Base-by-base conservation (phyloP, 805 yeast species). In the Pichia sporocuriosa region DNA sequence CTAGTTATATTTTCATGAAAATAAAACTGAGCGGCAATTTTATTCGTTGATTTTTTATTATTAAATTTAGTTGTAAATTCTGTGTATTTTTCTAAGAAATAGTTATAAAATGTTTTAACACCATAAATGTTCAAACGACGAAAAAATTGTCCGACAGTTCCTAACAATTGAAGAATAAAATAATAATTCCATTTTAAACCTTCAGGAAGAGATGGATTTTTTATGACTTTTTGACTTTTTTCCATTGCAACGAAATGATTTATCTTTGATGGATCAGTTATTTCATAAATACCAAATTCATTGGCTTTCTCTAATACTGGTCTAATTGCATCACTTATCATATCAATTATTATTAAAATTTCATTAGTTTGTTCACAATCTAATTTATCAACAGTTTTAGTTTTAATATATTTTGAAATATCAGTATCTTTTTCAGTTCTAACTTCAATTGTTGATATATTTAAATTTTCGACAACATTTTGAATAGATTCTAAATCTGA, bases 401-500 rank as follows among this genome's bases (percentile, higher is more conserved):
- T 60, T 52, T 84, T 88, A 71, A 90, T 81, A 54, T 89, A 87
- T 54, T 73, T 79, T n/a, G 68, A 65, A 9, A 87, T 81, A 58
- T 94, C 97, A 15, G 77, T 68, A 49, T 93, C 81, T 28, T 75
- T 74, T 55, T 93, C 97, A 0, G 96, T 84, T 45, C 97, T 68
- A 17, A 89, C 77, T 57, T 90, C 97, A 32, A 88, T 79, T 41
- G 71, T 71, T 0, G 96, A 81, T 1, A 93, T 84, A 22, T 63
- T 62, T 45, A 93, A 63, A 52, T 85, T 86, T 42, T 75, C 72
- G 1, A 93, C 79, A 22, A 93, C 82, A 35, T 77, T 81, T 59
- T 94, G 97, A 0, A 94, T 94, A 2, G 90, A 85, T 44, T 84
- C 95, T 1, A 86, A 73, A 45, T 82, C 82, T 0, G 95, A 70